Base-by-base conservation (phyloP, 495 filamentous ascomycete genomes). In the Lophiostoma macrostomum region DNA sequence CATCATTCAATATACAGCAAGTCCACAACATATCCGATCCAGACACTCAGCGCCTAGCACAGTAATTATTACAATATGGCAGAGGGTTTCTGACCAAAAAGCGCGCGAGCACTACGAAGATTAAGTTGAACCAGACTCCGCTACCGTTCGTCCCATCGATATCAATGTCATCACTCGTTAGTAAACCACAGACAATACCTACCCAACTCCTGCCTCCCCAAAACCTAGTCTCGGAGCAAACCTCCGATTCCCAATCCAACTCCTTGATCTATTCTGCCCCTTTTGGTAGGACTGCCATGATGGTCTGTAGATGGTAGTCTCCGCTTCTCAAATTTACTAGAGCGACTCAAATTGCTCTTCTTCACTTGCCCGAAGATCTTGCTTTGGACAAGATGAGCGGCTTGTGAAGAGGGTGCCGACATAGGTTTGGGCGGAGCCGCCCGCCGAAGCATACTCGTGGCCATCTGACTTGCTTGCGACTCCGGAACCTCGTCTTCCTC, bases 401-500 rank as follows among this genome's bases (percentile, higher is more conserved):
- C 14, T 40, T 57, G 58, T 1, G 47, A 54, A 10, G 62, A 47
- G 8, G 53, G 36, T 23, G 58, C 49, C 5, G 61, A 52, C 48
- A 45, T 53, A 13, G 56, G 35, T 35, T 58, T 49, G 1, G 45
- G 31, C 18, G 53, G 53, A 1, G 39, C 20, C 11, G 38, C 42
- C 30, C 70, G 69, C 30, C 76, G 71, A 44, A 81, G 72, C 72
- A 80, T 76, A 54, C 67, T 74, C 10, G 75, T 70, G 4, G 78
- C 78, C 42, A 72, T 54, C 42, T 74, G 72, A 43, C 69, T 75
- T 14, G 77, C 77, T 34, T 77, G 74, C 36, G 74, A 74, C 25
- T 77, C 78, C 5, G 73, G 70, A 4, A 82, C 67, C 1, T 80
- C 79, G 6, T 66, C 64, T 0, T 80, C 78, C 53, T 62, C 68